These are phyloP conservation scores for Amoeboradix gromovi DNA, from an alignment of 371 early-diverging fungal species.

Conservation along the genomic window DNA sequence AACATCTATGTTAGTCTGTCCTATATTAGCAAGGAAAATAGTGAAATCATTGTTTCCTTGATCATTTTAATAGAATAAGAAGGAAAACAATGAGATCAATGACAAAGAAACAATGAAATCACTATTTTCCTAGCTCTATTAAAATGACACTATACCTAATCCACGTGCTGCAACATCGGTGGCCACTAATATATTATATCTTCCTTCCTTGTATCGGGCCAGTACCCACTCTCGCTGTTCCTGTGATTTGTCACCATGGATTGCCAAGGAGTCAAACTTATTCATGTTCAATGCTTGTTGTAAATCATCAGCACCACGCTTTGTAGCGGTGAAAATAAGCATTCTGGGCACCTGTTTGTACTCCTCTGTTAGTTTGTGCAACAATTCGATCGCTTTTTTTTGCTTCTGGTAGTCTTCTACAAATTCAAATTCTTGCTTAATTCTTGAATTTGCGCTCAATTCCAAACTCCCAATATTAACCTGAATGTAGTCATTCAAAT, in stretches of 20 bases:
- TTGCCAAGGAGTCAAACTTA: conserved; percentile 68
- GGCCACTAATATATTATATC: conserved; percentile 87
- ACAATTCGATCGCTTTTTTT: conserved; percentile 18
- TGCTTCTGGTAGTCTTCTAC: conserved; percentile 69
- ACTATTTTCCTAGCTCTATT: neutral
- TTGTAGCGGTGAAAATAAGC: conserved; percentile 90
- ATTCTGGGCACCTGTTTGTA: conserved; percentile 33
- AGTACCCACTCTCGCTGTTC: conserved; percentile 86
- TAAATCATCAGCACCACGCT: conserved; percentile 87
- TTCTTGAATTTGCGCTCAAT: conserved; percentile 72
- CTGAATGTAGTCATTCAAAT: conserved; percentile 84
- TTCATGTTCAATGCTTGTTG: conserved; percentile 62
- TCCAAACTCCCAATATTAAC: conserved; percentile 95
- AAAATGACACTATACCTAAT: conserved; percentile 50
- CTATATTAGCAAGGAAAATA: neutral
- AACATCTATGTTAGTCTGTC: conserved; percentile 23
- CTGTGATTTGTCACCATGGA: conserved; percentile 98
- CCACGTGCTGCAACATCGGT: conserved; percentile 99
- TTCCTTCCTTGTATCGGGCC: conserved; percentile 12
- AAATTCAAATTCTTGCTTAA: conserved; percentile 77
- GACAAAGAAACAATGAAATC: conserved; percentile 8
- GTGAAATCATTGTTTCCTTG: conserved; percentile 1
- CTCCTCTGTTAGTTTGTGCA: conserved; percentile 30
- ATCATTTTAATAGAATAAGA: conserved; percentile 36
- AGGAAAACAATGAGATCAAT: conserved; percentile 6